phyloP scores from a whole-genome alignment of 257 asterid genomes.

The Mitragyna speciosa region DNA sequence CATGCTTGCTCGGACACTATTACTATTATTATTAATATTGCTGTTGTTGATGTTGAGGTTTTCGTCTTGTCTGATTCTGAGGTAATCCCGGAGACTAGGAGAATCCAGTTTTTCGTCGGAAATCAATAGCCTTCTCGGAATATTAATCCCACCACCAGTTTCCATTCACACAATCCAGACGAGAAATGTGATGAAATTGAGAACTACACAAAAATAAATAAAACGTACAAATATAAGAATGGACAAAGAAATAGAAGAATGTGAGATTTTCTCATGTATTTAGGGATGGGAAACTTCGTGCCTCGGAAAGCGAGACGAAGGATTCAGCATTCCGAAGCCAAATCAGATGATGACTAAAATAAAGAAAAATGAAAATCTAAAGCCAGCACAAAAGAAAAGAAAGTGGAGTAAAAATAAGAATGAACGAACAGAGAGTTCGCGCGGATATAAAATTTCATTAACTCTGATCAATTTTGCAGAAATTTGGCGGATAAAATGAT shows the following conservation, averaged over 20 bases:
- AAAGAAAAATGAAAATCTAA: not conserved
- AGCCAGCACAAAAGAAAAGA: too few relatives aligned
- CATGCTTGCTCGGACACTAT: not conserved
- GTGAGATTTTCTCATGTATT: constrained; percentile 15
- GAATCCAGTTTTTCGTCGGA: constrained; percentile 23
- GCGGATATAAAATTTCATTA: not conserved
- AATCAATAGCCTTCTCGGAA: constrained; percentile 4
- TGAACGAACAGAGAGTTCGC: not conserved
- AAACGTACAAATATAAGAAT: not conserved
- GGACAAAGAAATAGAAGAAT: not conserved
- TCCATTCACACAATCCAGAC: not conserved
- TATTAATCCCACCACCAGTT: not conserved
- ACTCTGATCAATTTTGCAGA: not conserved
- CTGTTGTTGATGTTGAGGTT: not conserved
- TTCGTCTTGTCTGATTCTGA: constrained; percentile 22
- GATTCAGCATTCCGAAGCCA: not conserved
- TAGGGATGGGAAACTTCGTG: constrained; percentile 24
- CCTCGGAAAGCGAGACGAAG: constrained; percentile 6
- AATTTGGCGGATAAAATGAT: not conserved
- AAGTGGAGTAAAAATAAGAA: not conserved
- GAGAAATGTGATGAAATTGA: not conserved
- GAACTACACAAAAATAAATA: not conserved
- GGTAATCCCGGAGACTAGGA: constrained; percentile 29
- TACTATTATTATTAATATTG: too few relatives aligned
- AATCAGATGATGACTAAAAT: not conserved